Percentiles rank a stretch among this genome's conserved stretches.
Conservation (phyloP, 306 rosid genomes). For the Vicia sativa region DNA sequence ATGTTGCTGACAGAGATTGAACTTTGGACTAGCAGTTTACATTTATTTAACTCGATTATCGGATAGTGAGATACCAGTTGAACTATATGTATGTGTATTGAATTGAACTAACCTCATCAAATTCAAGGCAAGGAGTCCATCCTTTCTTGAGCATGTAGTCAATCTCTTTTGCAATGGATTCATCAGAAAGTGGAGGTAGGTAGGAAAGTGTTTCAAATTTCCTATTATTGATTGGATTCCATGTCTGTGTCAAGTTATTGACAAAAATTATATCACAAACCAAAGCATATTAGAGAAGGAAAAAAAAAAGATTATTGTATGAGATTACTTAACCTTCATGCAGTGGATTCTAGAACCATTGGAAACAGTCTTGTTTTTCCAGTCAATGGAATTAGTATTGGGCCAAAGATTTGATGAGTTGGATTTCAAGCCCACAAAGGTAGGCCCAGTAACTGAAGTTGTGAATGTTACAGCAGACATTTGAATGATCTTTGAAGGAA, state of each 20-base stretch:
- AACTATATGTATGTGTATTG: background rate
- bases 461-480: slow-evolving; percentile 58
- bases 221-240: slow-evolving; percentile 81
- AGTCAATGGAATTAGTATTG: slow-evolving; percentile 37
- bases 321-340: slow-evolving; percentile 62
- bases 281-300: background rate
- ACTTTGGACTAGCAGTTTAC: no score
- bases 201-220: slow-evolving; percentile 80
- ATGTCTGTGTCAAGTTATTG: slow-evolving; percentile 50
- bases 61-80: no score
- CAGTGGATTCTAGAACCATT: slow-evolving; percentile 62
- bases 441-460: slow-evolving; percentile 36
- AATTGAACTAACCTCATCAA: slow-evolving; percentile 59
- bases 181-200: slow-evolving; percentile 73
- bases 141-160: slow-evolving; percentile 78
- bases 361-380: slow-evolving; percentile 57
- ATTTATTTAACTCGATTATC: no score
- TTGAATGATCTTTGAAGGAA: slow-evolving; percentile 32
- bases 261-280: slow-evolving; percentile 14
- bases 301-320: background rate
- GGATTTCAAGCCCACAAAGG: slow-evolving; percentile 56
- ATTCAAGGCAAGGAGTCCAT: slow-evolving; percentile 88
- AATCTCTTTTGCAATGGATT: slow-evolving; percentile 68
- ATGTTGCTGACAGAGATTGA: no score
- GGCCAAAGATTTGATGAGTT: slow-evolving; percentile 43